A percentile compares a stretch with the other conserved stretches of the same genome.
phyloP scores from a whole-genome alignment of 805 yeast genomes.

The Torulaspora delbrueckii region DNA sequence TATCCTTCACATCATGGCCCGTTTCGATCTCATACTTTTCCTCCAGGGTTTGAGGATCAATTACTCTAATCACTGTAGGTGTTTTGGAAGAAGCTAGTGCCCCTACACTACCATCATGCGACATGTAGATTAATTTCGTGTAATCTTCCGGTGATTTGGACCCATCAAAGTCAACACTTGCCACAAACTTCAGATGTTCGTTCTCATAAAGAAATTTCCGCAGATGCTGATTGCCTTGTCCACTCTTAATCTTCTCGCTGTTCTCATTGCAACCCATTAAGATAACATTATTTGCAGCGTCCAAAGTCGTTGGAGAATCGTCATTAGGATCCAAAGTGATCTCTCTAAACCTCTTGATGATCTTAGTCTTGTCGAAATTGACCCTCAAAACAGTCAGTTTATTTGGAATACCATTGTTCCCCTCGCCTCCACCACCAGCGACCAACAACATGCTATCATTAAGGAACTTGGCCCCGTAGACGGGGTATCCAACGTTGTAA shows the following conservation, averaged over 20 bases:
- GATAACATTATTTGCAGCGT: constrained; percentile 45
- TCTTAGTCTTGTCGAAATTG: constrained; percentile 45
- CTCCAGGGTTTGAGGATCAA: constrained; percentile 52
- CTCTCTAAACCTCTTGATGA: constrained; percentile 58
- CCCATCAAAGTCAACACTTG: constrained; percentile 52
- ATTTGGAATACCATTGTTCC: constrained; percentile 82
- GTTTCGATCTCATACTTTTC: constrained; percentile 52
- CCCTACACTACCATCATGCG: constrained; percentile 57
- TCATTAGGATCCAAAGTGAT: constrained; percentile 56
- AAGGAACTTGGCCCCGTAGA: constrained; percentile 72
- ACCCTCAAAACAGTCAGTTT: constrained; percentile 64
- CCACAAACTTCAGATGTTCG: constrained; percentile 56
- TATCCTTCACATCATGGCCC: constrained; percentile 54
- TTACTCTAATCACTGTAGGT: constrained; percentile 60
- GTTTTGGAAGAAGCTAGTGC: constrained; percentile 63
- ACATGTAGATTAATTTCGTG: constrained; percentile 51
- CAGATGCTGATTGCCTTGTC: constrained; percentile 59
- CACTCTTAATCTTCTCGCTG: constrained; percentile 50
- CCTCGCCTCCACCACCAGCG: constrained; percentile 96
- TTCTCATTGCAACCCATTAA: constrained; percentile 76
- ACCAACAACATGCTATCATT: constrained; percentile 57
- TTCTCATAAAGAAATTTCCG: constrained; percentile 59
- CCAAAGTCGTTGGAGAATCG: constrained; percentile 86
- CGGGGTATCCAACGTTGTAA: constrained; percentile 59
- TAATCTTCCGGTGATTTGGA: constrained; percentile 50